Evolutionary conservation across 257 asterid genomes (phyloP).

Genomic region (Scutellaria galericulata): DNA sequence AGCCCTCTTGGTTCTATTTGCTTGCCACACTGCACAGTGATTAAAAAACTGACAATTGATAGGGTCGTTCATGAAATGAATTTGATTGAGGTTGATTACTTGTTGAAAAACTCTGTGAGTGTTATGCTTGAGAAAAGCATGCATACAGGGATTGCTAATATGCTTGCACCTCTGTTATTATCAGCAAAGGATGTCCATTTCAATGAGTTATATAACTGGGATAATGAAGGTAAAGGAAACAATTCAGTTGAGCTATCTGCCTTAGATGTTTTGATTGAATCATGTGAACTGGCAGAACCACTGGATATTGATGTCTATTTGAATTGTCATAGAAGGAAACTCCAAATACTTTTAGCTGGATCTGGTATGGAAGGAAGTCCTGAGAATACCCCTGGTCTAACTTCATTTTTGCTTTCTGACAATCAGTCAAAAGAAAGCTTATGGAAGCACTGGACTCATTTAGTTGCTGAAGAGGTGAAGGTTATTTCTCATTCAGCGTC

Average conservation of each 20-base stretch:
- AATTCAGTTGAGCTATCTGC: conserved; percentile 82
- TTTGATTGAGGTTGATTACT: conserved; percentile 76
- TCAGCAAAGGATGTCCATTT: conserved; percentile 62
- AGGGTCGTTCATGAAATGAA: conserved; percentile 75
- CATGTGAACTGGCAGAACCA: conserved; percentile 69
- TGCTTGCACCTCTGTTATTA: conserved; percentile 83
- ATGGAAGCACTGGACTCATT: conserved; percentile 58
- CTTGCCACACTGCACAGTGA: conserved; percentile 81
- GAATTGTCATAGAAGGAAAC: conserved; percentile 86
- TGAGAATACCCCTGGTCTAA: conserved; percentile 47
- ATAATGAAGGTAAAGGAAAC: conserved; percentile 59
- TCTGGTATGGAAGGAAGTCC: conserved; percentile 57
- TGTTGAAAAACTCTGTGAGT: conserved; percentile 70
- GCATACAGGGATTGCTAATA: conserved; percentile 68
- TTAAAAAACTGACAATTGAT: conserved; percentile 62
- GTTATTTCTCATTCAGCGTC: conserved; percentile 77
- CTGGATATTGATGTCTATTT: conserved; percentile 69
- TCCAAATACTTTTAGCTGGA: conserved; percentile 74
- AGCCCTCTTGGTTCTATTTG: conserved; percentile 50
- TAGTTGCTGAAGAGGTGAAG: conserved; percentile 85
- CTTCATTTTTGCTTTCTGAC: conserved; percentile 48
- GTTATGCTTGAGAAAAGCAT: conserved; percentile 74
- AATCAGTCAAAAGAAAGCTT: conserved; percentile 62
- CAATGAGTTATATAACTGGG: conserved; percentile 56
- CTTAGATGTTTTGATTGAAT: conserved; percentile 72